These are phyloP conservation scores for Lenzites betulinus DNA, from an alignment of 768 basidiomycete species.

Conservation along the genomic window DNA sequence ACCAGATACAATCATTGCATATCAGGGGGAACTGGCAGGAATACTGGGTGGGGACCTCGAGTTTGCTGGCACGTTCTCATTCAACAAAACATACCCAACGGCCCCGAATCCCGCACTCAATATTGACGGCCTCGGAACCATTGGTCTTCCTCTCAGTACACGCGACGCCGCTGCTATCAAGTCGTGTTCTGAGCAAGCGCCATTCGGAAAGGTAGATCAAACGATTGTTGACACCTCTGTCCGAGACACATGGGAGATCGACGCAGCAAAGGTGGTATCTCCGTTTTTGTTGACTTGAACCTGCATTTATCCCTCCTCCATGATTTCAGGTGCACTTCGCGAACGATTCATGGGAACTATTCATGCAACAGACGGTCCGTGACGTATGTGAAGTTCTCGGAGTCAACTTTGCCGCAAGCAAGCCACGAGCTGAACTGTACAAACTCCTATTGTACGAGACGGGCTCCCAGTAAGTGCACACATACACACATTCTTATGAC, in stretches of 20 bases:
- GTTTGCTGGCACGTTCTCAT: constrained; percentile 39
- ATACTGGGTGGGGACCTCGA: constrained; percentile 34
- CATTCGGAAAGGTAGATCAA: constrained; percentile 46
- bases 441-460: constrained; percentile 51
- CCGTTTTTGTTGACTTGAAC: background rate
- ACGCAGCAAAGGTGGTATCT: constrained; percentile 32
- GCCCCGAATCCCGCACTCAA: constrained; percentile 45
- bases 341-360: constrained; percentile 44
- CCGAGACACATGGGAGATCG: constrained; percentile 54
- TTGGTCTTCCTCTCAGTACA: constrained; percentile 45
- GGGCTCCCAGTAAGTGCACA: constrained; percentile 47
- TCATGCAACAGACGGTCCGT: constrained; percentile 32
- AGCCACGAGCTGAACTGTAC: constrained; percentile 43
- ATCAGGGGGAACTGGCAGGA: constrained; percentile 33
- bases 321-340: constrained; percentile 38
- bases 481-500: background rate
- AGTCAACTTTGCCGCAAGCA: constrained; percentile 30
- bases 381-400: constrained; percentile 42
- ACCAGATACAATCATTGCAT: background rate
- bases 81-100: constrained; percentile 27
- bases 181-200: constrained; percentile 39
- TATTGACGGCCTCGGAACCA: constrained; percentile 42
- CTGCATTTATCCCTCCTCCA: too few relatives aligned
- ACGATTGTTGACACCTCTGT: constrained; percentile 47
- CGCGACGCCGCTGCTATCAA: constrained; percentile 44